Evolutionary conservation across 805 yeast species (phyloP), one percentile per base, ranked within the genome.

Genomic region (Sugiyamaella valdiviana): DNA sequence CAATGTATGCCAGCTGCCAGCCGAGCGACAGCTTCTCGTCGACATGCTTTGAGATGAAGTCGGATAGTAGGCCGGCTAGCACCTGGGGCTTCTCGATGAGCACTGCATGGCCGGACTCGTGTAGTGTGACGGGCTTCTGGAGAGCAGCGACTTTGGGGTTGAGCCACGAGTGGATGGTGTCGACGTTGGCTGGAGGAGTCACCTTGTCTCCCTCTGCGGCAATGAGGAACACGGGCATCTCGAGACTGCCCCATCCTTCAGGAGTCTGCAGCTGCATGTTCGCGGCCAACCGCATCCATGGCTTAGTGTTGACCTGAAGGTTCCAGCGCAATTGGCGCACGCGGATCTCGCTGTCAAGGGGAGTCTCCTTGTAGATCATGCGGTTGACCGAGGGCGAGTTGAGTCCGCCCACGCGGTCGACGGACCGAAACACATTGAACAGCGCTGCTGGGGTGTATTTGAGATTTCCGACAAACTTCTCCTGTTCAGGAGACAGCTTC

Each of bases 271-370:
- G 66, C n/a, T 60, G 51, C 51, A 81, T 76, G 1, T 83, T 82
- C 32, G 62, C 52, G 1, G 77, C 68, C 53, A 83, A 80, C 46
- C 71, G 69, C 46, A 85, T 64, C 61, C 85, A 74, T 1, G 78
- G 67, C 6, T 55, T 52, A 0, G 88, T 73, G 44, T 76, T 70
- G 14, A 82, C 75, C 62, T 82, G 87, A 51, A 83, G 58, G 61
- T 85, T 85, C 83, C 86, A 81, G 42, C 87, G 66, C 36, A 84
- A 70, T 62, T 85, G 95, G 16, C 79, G 67, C 39, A 74, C 59
- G 45, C 78, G 73, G 42, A 73, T 72, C 56, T 66, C 70, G 15
- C 69, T 57, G 26, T 68, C 64, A 37, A 64, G 55, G 6, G 50
- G 58, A 58, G 41, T 58, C 57, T 15, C 57, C 47, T 62, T 55